Evolutionary conservation across 2,329 filamentous ascomycete species (phyloP).

Genomic region (Penicillium sp.): DNA sequence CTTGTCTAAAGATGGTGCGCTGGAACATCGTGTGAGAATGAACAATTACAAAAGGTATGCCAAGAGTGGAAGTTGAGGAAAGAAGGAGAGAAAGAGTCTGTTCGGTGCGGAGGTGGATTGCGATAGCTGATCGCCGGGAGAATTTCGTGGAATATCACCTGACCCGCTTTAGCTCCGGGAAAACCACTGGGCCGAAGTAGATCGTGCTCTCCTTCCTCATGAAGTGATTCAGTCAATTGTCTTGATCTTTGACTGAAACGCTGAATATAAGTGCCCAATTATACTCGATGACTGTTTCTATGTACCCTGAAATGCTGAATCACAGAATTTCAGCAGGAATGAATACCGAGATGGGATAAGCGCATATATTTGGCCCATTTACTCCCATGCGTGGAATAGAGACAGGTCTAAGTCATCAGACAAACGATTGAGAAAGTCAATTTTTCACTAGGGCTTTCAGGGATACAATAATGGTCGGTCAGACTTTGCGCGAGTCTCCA

Average conservation of each 20-base stretch:
- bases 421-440: not conserved
- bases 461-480: not conserved
- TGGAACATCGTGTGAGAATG: slow-evolving; percentile 45
- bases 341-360: not conserved
- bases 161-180: slow-evolving; percentile 25
- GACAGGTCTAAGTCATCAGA: not conserved
- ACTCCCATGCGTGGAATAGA: not conserved
- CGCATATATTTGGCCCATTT: not conserved
- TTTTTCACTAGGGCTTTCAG: not conserved
- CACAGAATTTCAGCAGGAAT: not conserved
- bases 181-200: slow-evolving; percentile 16
- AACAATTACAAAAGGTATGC: slow-evolving; percentile 9
- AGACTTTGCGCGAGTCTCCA: not conserved
- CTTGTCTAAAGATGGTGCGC: slow-evolving; percentile 48
- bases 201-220: slow-evolving; percentile 6
- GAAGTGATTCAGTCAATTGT: not conserved
- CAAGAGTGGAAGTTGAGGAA: slow-evolving; percentile 4
- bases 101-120: slow-evolving; percentile 3
- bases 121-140: slow-evolving; percentile 22
- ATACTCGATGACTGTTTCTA: not conserved
- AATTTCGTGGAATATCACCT: slow-evolving; percentile 28
- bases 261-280: not conserved
- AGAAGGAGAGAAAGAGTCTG: slow-evolving; percentile 8
- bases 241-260: not conserved
- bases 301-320: not conserved